Evolutionary conservation across 768 basidiomycete genomes (phyloP).

Genomic region (Kwoniella sp.): DNA sequence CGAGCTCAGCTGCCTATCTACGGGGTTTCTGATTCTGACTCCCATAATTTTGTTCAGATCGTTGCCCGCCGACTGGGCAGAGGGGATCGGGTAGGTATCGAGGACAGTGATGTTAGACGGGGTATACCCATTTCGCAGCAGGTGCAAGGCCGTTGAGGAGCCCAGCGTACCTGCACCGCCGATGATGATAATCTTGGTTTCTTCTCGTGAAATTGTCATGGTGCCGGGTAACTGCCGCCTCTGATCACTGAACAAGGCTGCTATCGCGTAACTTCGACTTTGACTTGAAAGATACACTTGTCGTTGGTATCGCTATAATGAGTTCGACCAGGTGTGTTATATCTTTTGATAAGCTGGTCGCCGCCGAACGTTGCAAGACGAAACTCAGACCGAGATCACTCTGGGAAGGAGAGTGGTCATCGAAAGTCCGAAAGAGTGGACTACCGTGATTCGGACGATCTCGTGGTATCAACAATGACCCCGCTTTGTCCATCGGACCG

Average conservation of each 20-base stretch:
- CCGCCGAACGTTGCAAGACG: too few relatives aligned
- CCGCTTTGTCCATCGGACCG: background rate
- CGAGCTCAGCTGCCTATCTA: slow-evolving; percentile 17
- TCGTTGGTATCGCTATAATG: background rate
- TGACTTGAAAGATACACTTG: too few relatives aligned
- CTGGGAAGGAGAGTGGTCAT: too few relatives aligned
- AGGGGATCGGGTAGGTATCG: slow-evolving; percentile 39
- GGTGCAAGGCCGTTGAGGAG: slow-evolving; percentile 45
- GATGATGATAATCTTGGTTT: slow-evolving; percentile 25
- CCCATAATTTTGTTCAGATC: slow-evolving; percentile 48
- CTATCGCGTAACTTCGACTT: too few relatives aligned
- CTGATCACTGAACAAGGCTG: too few relatives aligned
- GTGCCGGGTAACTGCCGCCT: too few relatives aligned
- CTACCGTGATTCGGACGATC: too few relatives aligned
- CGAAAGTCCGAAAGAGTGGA: too few relatives aligned
- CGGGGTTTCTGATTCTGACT: slow-evolving; percentile 12
- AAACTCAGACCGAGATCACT: too few relatives aligned
- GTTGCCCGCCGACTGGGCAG: slow-evolving; percentile 32
- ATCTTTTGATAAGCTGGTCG: too few relatives aligned
- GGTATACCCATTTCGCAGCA: slow-evolving; percentile 39
- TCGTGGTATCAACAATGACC: too few relatives aligned
- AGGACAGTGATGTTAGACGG: slow-evolving; percentile 36
- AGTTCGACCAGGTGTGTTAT: too few relatives aligned
- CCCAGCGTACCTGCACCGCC: slow-evolving; percentile 47
- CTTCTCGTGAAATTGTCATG: slow-evolving; percentile 4